Percentiles rank a stretch among this genome's conserved stretches.
These are phyloP conservation scores for Tagetes patula DNA, from an alignment of 129 eudicot genomes.

Conservation along the genomic window DNA sequence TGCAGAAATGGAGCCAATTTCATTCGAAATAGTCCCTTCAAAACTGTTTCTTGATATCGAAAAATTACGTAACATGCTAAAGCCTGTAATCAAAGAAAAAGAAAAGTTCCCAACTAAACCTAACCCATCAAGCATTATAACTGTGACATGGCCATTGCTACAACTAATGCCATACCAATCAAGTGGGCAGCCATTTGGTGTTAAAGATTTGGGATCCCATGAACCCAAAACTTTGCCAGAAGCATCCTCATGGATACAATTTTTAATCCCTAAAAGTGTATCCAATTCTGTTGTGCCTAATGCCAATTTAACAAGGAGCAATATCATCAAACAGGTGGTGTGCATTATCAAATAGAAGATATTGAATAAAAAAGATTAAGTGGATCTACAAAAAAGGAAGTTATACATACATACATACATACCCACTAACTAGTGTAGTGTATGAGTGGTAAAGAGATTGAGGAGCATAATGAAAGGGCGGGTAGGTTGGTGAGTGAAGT, in stretches of 20 bases:
- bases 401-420: no score
- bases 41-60: conserved; percentile 57
- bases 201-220: conserved; percentile 66
- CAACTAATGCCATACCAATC: conserved; percentile 73
- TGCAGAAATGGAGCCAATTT: conserved; percentile 31
- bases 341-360: conserved; percentile 40
- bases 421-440: neutral
- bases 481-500: conserved; percentile 40
- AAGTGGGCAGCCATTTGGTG: conserved; percentile 69
- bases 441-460: conserved; percentile 17
- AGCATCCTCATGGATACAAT: conserved; percentile 55
- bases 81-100: conserved; percentile 47
- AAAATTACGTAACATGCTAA: conserved; percentile 52
- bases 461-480: conserved; percentile 18
- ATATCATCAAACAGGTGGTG: conserved; percentile 42
- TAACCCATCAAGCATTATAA: conserved; percentile 50
- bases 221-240: conserved; percentile 52
- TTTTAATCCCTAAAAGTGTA: conserved; percentile 65
- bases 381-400: neutral
- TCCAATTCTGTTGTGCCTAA: conserved; percentile 51
- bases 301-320: conserved; percentile 39
- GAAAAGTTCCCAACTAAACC: conserved; percentile 58
- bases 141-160: conserved; percentile 57
- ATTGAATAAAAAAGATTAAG: neutral
- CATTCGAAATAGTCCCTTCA: conserved; percentile 44